A percentile compares a stretch with the other conserved stretches of the same genome.
Evolutionary conservation across 306 rosid species (phyloP).

Genomic region (Fragaria nilgerrensis): DNA sequence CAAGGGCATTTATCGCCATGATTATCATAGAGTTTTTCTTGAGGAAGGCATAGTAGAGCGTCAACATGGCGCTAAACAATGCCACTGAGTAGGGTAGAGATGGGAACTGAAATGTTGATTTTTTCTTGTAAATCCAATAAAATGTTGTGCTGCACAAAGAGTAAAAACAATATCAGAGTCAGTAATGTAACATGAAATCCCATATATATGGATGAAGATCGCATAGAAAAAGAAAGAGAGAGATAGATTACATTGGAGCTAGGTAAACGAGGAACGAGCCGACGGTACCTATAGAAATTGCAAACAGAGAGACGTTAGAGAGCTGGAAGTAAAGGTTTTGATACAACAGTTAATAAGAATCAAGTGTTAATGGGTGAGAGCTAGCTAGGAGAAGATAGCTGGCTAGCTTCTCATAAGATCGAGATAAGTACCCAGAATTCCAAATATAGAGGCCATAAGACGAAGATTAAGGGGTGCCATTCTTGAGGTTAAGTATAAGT

Average conservation of each 20-base stretch:
- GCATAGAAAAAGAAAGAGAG: neutral
- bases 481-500: neutral
- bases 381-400: neutral
- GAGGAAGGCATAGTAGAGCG: constrained; percentile 42
- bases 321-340: neutral
- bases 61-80: constrained; percentile 34
- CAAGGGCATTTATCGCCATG: constrained; percentile 34
- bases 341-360: neutral
- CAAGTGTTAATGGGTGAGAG: neutral
- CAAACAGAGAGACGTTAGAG: neutral
- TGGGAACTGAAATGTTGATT: constrained; percentile 38
- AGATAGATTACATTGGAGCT: constrained; percentile 34
- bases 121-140: constrained; percentile 25
- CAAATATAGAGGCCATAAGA: constrained; percentile 33
- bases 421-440: constrained; percentile 36
- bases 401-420: neutral
- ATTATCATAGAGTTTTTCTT: constrained; percentile 26
- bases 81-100: constrained; percentile 42
- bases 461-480: constrained; percentile 21
- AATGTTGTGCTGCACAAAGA: constrained; percentile 35
- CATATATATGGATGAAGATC: neutral
- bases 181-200: neutral
- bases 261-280: constrained; percentile 35
- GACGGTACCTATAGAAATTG: constrained; percentile 23
- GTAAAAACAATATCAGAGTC: neutral